These are phyloP conservation scores for Diutina siamensis DNA, from an alignment of 1,139 yeast genomes.

Conservation along the genomic window DNA sequence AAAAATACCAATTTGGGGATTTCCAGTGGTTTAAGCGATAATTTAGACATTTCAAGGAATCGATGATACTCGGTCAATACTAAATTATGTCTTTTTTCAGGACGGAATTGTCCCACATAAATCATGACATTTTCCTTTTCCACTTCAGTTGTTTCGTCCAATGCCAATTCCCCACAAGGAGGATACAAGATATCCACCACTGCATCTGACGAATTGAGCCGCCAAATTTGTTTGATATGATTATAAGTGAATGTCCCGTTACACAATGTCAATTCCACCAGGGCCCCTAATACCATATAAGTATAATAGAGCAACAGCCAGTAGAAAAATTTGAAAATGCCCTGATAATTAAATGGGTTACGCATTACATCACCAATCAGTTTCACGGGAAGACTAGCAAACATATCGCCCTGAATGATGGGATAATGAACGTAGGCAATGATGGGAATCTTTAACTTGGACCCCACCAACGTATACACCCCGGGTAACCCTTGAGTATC, in stretches of 20 bases:
- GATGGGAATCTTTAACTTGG: conserved; percentile 56
- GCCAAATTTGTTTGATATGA: conserved; percentile 61
- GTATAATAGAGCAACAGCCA: conserved; percentile 56
- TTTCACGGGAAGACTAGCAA: conserved; percentile 33
- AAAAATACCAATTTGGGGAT: conserved; percentile 54
- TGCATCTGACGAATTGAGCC: conserved; percentile 15
- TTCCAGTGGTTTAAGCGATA: conserved; percentile 11
- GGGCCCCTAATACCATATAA: conserved; percentile 59
- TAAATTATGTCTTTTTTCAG: conserved; percentile 82
- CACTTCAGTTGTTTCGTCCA: conserved; percentile 7
- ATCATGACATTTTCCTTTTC: conserved; percentile 49
- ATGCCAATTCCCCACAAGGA: conserved; percentile 36
- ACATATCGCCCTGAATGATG: conserved; percentile 79
- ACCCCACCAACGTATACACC: conserved; percentile 39
- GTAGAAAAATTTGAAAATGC: conserved; percentile 44
- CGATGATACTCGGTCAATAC: conserved; percentile 51
- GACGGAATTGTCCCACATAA: conserved; percentile 87
- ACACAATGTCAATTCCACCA: conserved; percentile 54
- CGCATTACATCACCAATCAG: conserved; percentile 13
- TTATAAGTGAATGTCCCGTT: conserved; percentile 89
- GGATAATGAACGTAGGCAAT: conserved; percentile 92
- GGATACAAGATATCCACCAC: conserved; percentile 56
- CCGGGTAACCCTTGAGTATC: conserved; percentile 96
- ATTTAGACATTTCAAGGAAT: conserved; percentile 22
- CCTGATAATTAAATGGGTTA: conserved; percentile 14